A percentile compares a stretch with the other conserved stretches of the same genome.
Conservation (phyloP, 345 rosid genomes). For the Diplotaxis tenuifolia region DNA sequence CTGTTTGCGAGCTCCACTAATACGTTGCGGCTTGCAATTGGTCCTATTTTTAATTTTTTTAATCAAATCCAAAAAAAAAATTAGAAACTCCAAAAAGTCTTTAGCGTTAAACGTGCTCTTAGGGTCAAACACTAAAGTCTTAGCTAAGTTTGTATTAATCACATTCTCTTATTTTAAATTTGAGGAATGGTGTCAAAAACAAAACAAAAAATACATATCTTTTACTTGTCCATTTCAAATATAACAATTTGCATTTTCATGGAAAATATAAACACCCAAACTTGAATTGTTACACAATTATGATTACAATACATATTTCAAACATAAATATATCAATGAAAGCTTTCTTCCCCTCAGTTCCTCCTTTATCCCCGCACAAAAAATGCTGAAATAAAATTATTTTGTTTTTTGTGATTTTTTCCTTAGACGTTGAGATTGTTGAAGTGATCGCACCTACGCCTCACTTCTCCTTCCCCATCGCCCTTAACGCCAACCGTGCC, state of each 20-base stretch:
- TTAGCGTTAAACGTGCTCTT: too few species aligned
- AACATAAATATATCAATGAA: conserved; percentile 6
- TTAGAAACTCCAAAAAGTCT: too few species aligned
- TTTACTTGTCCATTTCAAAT: conserved; percentile 5
- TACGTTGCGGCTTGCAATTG: too few species aligned
- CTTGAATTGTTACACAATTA: conserved; percentile 12
- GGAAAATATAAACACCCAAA: conserved; percentile 3
- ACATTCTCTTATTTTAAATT: background rate
- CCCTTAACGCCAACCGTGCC: conserved; percentile 41
- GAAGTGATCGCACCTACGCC: conserved; percentile 53
- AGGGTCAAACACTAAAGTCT: background rate
- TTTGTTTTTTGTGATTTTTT: background rate
- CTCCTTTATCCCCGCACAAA: conserved; percentile 19
- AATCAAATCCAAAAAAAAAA: too few species aligned
- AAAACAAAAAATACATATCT: background rate
- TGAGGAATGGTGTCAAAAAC: background rate
- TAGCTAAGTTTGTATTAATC: background rate
- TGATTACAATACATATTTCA: conserved; percentile 14
- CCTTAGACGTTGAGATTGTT: conserved; percentile 29
- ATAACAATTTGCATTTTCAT: conserved; percentile 8
- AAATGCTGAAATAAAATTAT: background rate
- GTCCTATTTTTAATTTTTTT: too few species aligned
- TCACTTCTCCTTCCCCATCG: conserved; percentile 47
- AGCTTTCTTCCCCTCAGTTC: conserved; percentile 6
- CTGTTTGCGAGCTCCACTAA: too few species aligned